phyloP scores from a whole-genome alignment of 257 asterid genomes.

The Phtheirospermum japonicum region DNA sequence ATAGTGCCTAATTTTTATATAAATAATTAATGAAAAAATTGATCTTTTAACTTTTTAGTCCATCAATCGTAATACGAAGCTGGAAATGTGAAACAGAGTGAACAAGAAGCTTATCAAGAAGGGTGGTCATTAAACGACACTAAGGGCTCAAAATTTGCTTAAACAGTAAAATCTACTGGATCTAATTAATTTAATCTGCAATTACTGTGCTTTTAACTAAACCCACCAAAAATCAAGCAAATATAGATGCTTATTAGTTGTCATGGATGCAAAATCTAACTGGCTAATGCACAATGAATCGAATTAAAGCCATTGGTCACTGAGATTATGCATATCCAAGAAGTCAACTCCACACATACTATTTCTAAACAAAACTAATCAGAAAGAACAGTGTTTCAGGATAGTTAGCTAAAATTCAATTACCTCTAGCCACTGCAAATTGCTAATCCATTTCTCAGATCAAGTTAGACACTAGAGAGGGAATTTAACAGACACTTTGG shows the following conservation, averaged over 20 bases:
- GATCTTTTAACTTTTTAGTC: no score
- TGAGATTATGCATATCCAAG: conserved; percentile 18
- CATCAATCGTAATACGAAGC: no score
- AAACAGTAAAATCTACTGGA: conserved; percentile 19
- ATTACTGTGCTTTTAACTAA: conserved; percentile 6
- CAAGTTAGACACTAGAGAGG: conserved; percentile 13
- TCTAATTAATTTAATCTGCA: conserved; percentile 20
- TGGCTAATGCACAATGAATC: not conserved
- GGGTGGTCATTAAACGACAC: not conserved
- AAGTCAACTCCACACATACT: conserved; percentile 9
- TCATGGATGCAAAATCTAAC: not conserved
- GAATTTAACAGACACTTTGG: not conserved
- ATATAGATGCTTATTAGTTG: not conserved
- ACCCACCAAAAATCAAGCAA: conserved; percentile 2
- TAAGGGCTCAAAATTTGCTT: conserved; percentile 13
- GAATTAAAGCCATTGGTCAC: not conserved
- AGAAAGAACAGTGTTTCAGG: conserved; percentile 8
- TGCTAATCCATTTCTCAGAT: conserved; percentile 21
- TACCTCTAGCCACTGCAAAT: conserved; percentile 23
- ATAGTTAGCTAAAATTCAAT: not conserved
- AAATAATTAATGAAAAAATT: no score
- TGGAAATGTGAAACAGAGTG: no score
- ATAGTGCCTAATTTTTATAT: no score
- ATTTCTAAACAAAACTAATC: not conserved
- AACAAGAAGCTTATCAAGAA: no score